Evolutionary conservation across 768 basidiomycete genomes (phyloP).

Genomic region (Leucocoprinus leucothites): DNA sequence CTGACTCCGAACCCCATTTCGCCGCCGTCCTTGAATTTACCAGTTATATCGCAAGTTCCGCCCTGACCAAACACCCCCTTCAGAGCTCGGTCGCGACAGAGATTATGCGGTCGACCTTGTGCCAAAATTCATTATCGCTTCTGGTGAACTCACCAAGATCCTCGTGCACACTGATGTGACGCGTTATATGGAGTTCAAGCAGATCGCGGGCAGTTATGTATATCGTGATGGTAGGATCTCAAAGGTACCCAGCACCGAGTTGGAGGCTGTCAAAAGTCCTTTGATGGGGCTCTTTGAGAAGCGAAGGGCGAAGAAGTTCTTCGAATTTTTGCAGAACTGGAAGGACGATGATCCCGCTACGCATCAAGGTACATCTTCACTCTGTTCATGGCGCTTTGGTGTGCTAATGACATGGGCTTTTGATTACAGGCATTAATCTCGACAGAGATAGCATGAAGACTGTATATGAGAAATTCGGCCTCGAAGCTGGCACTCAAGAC

Average conservation of each 20-base stretch:
- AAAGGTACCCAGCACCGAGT: slow-evolving; percentile 96
- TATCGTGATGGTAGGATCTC: slow-evolving; percentile 96
- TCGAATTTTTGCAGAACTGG: slow-evolving; percentile 95
- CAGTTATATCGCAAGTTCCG: slow-evolving; percentile 98
- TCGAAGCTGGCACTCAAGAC: slow-evolving; percentile 97
- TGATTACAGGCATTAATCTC: slow-evolving; percentile 69
- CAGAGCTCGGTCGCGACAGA: slow-evolving; percentile 90
- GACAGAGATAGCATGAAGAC: slow-evolving; percentile 91
- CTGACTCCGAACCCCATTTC: not conserved
- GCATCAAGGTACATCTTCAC: slow-evolving; percentile 70
- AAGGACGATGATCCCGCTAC: slow-evolving; percentile 94
- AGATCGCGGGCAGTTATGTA: slow-evolving; percentile 97
- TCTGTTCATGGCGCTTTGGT: no score
- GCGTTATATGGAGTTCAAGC: slow-evolving; percentile 99
- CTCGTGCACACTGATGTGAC: slow-evolving; percentile 99
- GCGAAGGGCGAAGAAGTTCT: slow-evolving; percentile 96
- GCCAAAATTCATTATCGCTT: slow-evolving; percentile 99
- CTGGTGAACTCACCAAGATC: slow-evolving; percentile 96
- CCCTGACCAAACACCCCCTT: slow-evolving; percentile 66
- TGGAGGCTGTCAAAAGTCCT: slow-evolving; percentile 92
- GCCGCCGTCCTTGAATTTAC: not conserved
- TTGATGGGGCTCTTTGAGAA: slow-evolving; percentile 99
- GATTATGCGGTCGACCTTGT: slow-evolving; percentile 98
- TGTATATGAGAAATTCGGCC: slow-evolving; percentile 95
- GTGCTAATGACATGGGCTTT: not conserved